Base-by-base conservation (phyloP, 2,329 filamentous ascomycete genomes). In the Balansia obtecta region DNA sequence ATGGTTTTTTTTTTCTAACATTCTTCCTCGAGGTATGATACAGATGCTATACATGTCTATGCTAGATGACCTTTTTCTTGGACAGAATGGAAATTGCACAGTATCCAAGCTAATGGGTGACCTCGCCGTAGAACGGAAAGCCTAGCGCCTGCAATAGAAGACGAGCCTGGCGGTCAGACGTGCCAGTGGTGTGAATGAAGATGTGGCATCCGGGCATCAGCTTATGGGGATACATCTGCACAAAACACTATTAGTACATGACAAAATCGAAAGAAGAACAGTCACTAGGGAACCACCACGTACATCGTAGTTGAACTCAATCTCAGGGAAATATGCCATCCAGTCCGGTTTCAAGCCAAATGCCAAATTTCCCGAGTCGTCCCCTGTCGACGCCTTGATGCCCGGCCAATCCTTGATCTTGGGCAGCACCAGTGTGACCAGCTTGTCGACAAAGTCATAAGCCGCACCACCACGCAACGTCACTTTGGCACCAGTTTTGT, bases 381-480 rank as follows among this genome's bases (percentile, higher is more conserved):
- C 93, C 62, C 93, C 93, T 39, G 87, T 87, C 42, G 61, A 65
- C 52, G 68, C 74, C 57, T 69, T 63, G 50, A 81, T 61, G 18
- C 93, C 93, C 50, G 79, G 80, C 86, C 88, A 98, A 59, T 98
- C 93, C 75, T 97, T 98, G 69, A 98, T 94, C 63, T 83, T 86
- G 39, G 93, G 93, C 64, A 97, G 76, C 6, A 98, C 90, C 9
- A 97, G 74, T 64, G 95, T 88, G 50, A 97, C 75, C 58, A 89
- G 74, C 72, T 95, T 95, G 61, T 91, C 86, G 43, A 98, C 64
- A 66, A 98, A 96, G 65, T 96, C 85, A 55, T 88, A 86, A 61
- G 94, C 93, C 52, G 84, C 78, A 64, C 93, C 85, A 32, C 88
- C 88, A 50, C 76, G 74, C 55, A 98, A 70, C 27, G 86, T 84